Percentiles rank a stretch among this genome's conserved stretches.
These are phyloP conservation scores for Nicotiana tabacum DNA, from an alignment of 257 asterid species.

Conservation along the genomic window DNA sequence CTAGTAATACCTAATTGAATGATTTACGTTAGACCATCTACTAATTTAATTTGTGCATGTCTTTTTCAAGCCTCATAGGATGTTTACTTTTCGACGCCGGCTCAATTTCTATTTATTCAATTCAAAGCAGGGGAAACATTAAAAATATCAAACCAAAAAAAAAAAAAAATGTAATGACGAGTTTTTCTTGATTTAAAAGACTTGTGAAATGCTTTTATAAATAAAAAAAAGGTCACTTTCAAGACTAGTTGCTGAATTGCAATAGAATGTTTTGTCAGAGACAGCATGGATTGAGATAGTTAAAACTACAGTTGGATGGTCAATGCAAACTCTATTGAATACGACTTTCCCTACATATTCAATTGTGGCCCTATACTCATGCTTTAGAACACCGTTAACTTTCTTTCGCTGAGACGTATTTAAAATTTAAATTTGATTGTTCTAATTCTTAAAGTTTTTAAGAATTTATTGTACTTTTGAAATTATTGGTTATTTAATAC, in stretches of 20 bases:
- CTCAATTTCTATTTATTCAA: background rate
- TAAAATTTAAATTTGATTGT: too few species aligned
- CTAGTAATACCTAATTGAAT: too few species aligned
- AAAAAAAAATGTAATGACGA: too few species aligned
- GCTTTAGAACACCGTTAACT: background rate
- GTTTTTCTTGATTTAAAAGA: too few species aligned
- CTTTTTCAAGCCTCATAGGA: background rate
- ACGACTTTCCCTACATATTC: background rate
- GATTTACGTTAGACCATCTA: too few species aligned
- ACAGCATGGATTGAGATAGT: background rate
- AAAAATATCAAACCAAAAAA: background rate
- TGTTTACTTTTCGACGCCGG: background rate
- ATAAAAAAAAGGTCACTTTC: background rate
- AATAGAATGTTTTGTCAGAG: constrained; percentile 10
- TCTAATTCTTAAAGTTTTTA: too few species aligned
- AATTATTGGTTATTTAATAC: too few species aligned
- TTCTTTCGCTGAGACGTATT: too few species aligned
- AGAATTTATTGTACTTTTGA: too few species aligned
- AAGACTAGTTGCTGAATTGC: background rate
- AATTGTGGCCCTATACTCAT: too few species aligned
- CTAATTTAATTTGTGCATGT: background rate
- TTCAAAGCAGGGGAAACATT: background rate
- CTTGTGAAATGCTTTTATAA: too few species aligned
- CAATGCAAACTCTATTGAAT: constrained; percentile 6
- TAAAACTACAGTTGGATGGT: background rate